Evolutionary conservation across 257 asterid genomes (phyloP), one percentile per base, ranked within the genome.

Genomic region (Ajuga chamaepitys): DNA sequence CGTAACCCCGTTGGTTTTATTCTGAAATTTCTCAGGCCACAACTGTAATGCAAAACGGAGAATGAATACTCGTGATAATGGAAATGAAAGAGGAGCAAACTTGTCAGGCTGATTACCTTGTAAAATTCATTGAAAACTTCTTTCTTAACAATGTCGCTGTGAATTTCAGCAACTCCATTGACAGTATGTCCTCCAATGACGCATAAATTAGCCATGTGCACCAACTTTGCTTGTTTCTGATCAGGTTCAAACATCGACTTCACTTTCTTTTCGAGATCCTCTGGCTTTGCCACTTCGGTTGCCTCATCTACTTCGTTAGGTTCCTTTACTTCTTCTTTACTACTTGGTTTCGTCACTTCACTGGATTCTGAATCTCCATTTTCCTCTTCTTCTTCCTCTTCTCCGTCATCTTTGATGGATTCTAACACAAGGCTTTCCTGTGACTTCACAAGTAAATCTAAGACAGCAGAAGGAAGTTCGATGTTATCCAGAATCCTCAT

Each of bases 91-190:
- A 4, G 47, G 62, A 45, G 56, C 54, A 59, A 18, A 21, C 4
- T 40, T 20, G 30, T 50, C 34, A 17, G 8, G 42, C 24, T 40
- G 32, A 7, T 67, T 75, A 87, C 97, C 95, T 90, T 67, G 71
- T 83, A 90, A 58, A 90, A 90, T 17, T 84, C 95, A 58, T 78
- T 85, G 35, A 90, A 90, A 51, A 90, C 97, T 58, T 90, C 97
- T 13, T 81, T 58, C 65, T 86, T 88, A 70, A 90, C 96, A 59
- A 88, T 90, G 22, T 90, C 87, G 42, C 93, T 88, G 40, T 90
- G 97, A 78, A 90, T 90, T 73, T 81, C 96, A 7, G 97, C 97
- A 65, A 90, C 96, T 51, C 97, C 97, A 73, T 90, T 90, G 63
- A 90, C 96, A 48, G 93, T 86, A 77, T 88, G 95, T 53, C 97